phyloP scores from a whole-genome alignment of 2,329 filamentous ascomycete species.

The Pyrenochaeta sp. region DNA sequence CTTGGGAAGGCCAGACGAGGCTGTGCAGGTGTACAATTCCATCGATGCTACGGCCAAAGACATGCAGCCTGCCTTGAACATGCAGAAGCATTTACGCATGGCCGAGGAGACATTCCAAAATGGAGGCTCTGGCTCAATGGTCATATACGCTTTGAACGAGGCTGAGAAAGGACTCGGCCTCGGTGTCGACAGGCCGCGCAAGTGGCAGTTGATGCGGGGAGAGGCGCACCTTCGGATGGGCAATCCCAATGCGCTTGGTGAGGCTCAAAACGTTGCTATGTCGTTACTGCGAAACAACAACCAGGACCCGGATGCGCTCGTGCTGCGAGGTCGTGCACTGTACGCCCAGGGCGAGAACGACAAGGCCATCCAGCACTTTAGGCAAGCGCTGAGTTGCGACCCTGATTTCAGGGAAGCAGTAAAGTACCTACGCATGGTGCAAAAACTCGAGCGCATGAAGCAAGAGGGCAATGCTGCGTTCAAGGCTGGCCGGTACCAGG shows the following conservation, averaged over 20 bases:
- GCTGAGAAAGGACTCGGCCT: slow-evolving; percentile 81
- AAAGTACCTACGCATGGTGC: slow-evolving; percentile 87
- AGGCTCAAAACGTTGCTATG: slow-evolving; percentile 94
- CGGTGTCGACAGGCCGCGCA: slow-evolving; percentile 81
- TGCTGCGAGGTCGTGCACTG: slow-evolving; percentile 84
- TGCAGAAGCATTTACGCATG: slow-evolving; percentile 81
- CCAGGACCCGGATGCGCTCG: slow-evolving; percentile 91
- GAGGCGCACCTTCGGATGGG: slow-evolving; percentile 95
- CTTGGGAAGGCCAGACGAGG: slow-evolving; percentile 86
- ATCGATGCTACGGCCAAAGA: slow-evolving; percentile 89
- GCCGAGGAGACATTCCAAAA: slow-evolving; percentile 79
- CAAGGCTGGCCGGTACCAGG: slow-evolving; percentile 81
- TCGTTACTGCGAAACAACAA: slow-evolving; percentile 83
- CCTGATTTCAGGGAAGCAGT: slow-evolving; percentile 90
- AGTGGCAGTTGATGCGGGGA: slow-evolving; percentile 92
- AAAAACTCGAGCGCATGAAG: slow-evolving; percentile 92
- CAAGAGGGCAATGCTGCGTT: slow-evolving; percentile 91
- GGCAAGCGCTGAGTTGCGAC: slow-evolving; percentile 87
- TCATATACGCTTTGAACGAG: slow-evolving; percentile 87
- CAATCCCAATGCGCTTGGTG: slow-evolving; percentile 84
- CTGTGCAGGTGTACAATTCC: slow-evolving; percentile 79
- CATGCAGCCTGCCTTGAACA: slow-evolving; percentile 80
- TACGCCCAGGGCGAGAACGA: slow-evolving; percentile 95
- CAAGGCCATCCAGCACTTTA: slow-evolving; percentile 91
- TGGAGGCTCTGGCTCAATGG: slow-evolving; percentile 87